Evolutionary conservation across 148 eudicot species (phyloP), one percentile per base, ranked within the genome.

Genomic region (Polygonum maritimum): DNA sequence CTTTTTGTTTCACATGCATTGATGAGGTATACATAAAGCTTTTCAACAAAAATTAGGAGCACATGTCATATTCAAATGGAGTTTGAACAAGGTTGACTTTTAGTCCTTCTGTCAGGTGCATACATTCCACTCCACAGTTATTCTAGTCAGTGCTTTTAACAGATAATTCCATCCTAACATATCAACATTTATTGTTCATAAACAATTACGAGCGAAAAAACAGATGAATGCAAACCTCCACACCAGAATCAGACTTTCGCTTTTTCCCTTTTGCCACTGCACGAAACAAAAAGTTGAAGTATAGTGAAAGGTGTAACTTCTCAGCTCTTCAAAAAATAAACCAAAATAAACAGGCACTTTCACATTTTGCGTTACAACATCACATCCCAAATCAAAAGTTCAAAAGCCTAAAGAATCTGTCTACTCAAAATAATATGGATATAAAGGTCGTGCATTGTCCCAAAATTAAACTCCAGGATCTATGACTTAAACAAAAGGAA

Each of bases 211-310:
- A 67, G 71, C 2, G 15, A 15, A 67, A 36, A 67, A 36, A 14
- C 48, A 55, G 60, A 48, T 36, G 10, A 75, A 51, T 36, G 74
- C 88, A 81, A 21, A 92, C 99, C 99, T 95, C 99, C 55, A 82
- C 52, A 33, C 82, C 89, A 16, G 88, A 84, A 16, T 95, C 99
- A 70, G 79, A 74, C 89, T 91, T 95, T 55, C 97, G 86, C 84
- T 92, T 95, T 83, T 95, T 95, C 82, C 97, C 97, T 85, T 92
- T 95, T 49, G 85, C 81, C 75, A 78, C 99, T 95, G 88, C 88
- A 84, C 36, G 74, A 74, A 63, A 70, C 44, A 12, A 14, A 58
- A 72, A 10, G 33, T 67, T 35, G 44, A 36, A 36, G 71, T 44
- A 67, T 33, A 67, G 44, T 45, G 48, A 51, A 33, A 74, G 36